phyloP scores from a whole-genome alignment of 2,329 filamentous ascomycete species.

The Xylariaceae sp. region DNA sequence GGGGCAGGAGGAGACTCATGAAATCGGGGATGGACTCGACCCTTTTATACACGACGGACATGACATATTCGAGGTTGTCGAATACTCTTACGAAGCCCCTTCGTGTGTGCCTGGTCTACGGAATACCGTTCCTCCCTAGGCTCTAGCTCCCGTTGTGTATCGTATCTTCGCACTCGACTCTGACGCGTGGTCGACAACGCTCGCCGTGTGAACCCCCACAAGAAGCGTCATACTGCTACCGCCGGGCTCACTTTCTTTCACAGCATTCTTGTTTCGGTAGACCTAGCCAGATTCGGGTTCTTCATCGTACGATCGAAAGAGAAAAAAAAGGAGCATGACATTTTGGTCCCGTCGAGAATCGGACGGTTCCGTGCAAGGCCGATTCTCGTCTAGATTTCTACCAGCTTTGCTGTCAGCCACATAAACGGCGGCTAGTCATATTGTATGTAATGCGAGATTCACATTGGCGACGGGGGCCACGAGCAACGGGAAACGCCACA shows the following conservation, averaged over 20 bases:
- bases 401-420: conserved; percentile 14
- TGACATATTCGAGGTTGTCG: conserved; percentile 1
- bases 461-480: too few species aligned
- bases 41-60: conserved; percentile 23
- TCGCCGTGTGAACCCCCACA: conserved; percentile 11
- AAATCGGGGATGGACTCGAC: conserved; percentile 8
- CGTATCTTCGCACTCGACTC: conserved; percentile 11
- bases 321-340: conserved; percentile 2
- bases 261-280: conserved; percentile 8
- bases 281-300: conserved; percentile 17
- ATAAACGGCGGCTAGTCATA: conserved; percentile 3
- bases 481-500: too few species aligned
- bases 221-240: conserved; percentile 1
- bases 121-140: not conserved
- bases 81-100: not conserved
- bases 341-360: conserved; percentile 8
- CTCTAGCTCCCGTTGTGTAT: conserved; percentile 13
- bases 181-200: conserved; percentile 6
- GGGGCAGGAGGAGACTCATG: conserved; percentile 8
- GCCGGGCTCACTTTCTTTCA: conserved; percentile 6
- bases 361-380: conserved; percentile 19
- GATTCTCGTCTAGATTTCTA: conserved; percentile 19
- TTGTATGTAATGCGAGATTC: conserved; percentile 1
- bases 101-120: not conserved
- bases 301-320: conserved; percentile 26